phyloP scores from a whole-genome alignment of 2,329 filamentous ascomycete genomes.

The Xylariaceae sp. region DNA sequence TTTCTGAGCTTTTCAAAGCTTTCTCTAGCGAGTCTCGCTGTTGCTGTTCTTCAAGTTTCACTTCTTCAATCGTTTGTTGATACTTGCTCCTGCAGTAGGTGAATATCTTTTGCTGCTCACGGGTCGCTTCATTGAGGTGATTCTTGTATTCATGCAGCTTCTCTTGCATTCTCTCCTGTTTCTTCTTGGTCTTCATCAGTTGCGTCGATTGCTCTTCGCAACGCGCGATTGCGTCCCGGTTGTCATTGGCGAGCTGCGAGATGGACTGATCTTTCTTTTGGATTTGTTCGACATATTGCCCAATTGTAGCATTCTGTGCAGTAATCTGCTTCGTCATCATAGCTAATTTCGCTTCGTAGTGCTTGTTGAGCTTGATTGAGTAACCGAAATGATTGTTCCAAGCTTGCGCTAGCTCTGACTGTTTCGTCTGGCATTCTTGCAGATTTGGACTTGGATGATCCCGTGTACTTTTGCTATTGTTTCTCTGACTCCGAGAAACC shows the following conservation, averaged over 20 bases:
- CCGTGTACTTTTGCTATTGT: background rate
- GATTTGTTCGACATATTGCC: conserved; percentile 10
- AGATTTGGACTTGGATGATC: conserved; percentile 9
- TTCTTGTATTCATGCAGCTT: conserved; percentile 34
- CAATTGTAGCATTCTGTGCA: conserved; percentile 10
- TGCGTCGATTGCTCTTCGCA: conserved; percentile 20
- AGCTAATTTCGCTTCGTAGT: conserved; percentile 17
- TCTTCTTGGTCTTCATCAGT: conserved; percentile 22
- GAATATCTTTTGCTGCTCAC: conserved; percentile 45
- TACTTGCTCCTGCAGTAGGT: conserved; percentile 31
- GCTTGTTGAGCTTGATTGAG: conserved; percentile 14
- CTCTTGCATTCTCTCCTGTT: conserved; percentile 27
- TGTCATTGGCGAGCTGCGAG: conserved; percentile 24
- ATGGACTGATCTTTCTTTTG: conserved; percentile 15
- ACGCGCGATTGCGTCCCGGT: conserved; percentile 26
- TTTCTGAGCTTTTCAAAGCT: conserved; percentile 13
- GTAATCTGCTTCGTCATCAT: conserved; percentile 16
- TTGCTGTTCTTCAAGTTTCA: conserved; percentile 33
- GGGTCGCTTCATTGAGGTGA: conserved; percentile 43
- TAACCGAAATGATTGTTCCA: conserved; percentile 21
- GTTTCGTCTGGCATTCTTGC: conserved; percentile 12
- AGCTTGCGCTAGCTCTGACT: conserved; percentile 13
- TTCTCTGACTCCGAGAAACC: background rate
- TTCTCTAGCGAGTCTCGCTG: conserved; percentile 31
- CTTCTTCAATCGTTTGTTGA: conserved; percentile 31